Conservation (phyloP, 2,329 filamentous ascomycete genomes). For the Hypoxylon sp. region DNA sequence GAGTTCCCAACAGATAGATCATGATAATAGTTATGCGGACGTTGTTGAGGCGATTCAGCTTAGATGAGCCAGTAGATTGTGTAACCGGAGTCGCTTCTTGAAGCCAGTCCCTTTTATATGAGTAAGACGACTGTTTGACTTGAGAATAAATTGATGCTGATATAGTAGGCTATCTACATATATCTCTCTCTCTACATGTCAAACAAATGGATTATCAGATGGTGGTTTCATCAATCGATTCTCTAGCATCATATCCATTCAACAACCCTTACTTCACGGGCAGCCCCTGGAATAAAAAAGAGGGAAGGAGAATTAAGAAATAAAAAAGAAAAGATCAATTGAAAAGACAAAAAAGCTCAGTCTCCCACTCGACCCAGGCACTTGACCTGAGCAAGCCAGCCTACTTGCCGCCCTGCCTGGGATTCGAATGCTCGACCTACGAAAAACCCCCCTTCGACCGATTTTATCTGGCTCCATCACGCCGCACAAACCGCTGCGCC, state of each 20-base stretch:
- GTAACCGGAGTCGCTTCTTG: neutral
- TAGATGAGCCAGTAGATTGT: neutral
- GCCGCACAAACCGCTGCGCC: neutral
- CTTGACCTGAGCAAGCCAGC: neutral
- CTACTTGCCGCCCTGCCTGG: conserved; percentile 1
- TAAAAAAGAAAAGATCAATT: neutral
- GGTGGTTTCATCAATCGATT: too few relatives aligned
- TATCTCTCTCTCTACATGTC: too few relatives aligned
- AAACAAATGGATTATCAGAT: too few relatives aligned
- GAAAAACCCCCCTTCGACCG: neutral
- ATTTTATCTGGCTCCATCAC: neutral
- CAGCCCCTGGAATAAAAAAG: neutral
- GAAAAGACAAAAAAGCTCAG: neutral
- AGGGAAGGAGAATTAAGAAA: neutral
- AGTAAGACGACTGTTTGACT: neutral
- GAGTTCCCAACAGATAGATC: neutral
- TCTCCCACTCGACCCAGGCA: neutral
- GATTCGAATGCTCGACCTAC: neutral
- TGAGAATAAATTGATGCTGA: neutral
- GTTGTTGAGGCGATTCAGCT: neutral
- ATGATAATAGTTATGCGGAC: neutral
- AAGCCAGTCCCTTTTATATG: neutral
- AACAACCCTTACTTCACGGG: too few relatives aligned
- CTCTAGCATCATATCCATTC: too few relatives aligned
- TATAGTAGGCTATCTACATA: too few relatives aligned